Conservation (phyloP, 208 protist species). For the Strigomonas culicis region DNA sequence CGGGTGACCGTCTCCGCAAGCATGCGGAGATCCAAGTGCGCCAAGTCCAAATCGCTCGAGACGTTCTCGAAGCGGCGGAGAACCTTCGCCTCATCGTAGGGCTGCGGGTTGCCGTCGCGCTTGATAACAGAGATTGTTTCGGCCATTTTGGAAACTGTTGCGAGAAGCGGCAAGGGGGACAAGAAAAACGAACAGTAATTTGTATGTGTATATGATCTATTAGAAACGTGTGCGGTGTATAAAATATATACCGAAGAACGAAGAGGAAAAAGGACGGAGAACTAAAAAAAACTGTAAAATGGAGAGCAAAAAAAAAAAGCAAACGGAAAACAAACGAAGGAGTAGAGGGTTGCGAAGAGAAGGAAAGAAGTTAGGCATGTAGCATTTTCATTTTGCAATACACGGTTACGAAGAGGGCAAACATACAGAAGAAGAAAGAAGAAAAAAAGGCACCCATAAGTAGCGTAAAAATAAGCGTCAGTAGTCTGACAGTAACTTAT, state of each 20-base stretch:
- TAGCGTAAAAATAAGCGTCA: too few relatives aligned
- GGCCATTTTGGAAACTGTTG: slow-evolving; percentile 14
- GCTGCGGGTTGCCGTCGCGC: slow-evolving; percentile 52
- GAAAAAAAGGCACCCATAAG: slow-evolving; percentile 10
- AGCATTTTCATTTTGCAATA: background rate
- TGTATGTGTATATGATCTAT: slow-evolving; percentile 10
- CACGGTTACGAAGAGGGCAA: background rate
- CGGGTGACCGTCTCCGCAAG: slow-evolving; percentile 87
- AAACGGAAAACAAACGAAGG: slow-evolving; percentile 2
- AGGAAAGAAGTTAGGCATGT: background rate
- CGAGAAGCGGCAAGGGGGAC: background rate
- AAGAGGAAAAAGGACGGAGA: slow-evolving; percentile 7
- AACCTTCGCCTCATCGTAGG: slow-evolving; percentile 61
- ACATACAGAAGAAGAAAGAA: slow-evolving; percentile 1
- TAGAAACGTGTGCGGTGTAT: background rate
- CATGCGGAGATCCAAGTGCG: slow-evolving; percentile 60
- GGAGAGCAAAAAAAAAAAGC: slow-evolving; percentile 12
- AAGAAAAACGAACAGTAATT: background rate
- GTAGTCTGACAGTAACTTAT: too few relatives aligned
- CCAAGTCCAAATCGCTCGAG: slow-evolving; percentile 38
- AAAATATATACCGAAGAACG: slow-evolving; percentile 9
- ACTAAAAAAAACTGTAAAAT: slow-evolving; percentile 14
- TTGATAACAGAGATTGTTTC: slow-evolving; percentile 44
- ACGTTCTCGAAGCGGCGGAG: slow-evolving; percentile 41
- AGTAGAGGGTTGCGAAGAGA: background rate